Evolutionary conservation across 2,329 filamentous ascomycete genomes (phyloP).

Genomic region (Xylaria digitata): DNA sequence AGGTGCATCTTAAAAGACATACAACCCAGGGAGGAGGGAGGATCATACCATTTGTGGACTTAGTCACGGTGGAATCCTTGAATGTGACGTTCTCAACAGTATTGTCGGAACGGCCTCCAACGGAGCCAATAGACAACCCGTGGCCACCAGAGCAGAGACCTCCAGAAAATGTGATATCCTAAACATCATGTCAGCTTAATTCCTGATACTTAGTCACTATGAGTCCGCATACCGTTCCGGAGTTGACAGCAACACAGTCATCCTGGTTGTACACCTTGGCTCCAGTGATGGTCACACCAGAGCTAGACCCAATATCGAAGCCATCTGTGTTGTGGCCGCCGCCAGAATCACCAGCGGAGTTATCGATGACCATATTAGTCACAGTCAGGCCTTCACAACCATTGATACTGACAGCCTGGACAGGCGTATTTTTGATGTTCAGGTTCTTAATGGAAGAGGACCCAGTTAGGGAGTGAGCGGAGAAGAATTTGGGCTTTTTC

Average conservation of each 20-base stretch:
- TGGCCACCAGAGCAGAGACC: slow-evolving; percentile 64
- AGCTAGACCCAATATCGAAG: slow-evolving; percentile 61
- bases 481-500: slow-evolving; percentile 73
- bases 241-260: slow-evolving; percentile 70
- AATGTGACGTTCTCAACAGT: slow-evolving; percentile 65
- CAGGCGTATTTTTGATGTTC: slow-evolving; percentile 65
- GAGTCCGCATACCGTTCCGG: slow-evolving; percentile 53
- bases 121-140: slow-evolving; percentile 68
- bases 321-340: slow-evolving; percentile 66
- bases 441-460: slow-evolving; percentile 61
- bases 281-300: slow-evolving; percentile 61
- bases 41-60: slow-evolving; percentile 62
- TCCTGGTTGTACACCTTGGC: slow-evolving; percentile 68
- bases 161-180: slow-evolving; percentile 50
- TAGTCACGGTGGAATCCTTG: slow-evolving; percentile 57
- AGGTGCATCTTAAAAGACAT: background rate
- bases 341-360: slow-evolving; percentile 61
- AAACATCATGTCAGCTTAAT: background rate
- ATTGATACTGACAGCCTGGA: slow-evolving; percentile 63
- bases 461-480: slow-evolving; percentile 60
- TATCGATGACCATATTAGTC: slow-evolving; percentile 65
- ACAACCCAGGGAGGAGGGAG: fast-evolving
- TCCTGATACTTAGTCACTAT: too few relatives aligned
- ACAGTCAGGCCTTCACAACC: slow-evolving; percentile 58
- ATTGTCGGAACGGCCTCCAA: slow-evolving; percentile 68